A percentile compares a stretch with the other conserved stretches of the same genome.
These are phyloP conservation scores for Lycium ferocissimum DNA, from an alignment of 257 asterid genomes.

Conservation along the genomic window DNA sequence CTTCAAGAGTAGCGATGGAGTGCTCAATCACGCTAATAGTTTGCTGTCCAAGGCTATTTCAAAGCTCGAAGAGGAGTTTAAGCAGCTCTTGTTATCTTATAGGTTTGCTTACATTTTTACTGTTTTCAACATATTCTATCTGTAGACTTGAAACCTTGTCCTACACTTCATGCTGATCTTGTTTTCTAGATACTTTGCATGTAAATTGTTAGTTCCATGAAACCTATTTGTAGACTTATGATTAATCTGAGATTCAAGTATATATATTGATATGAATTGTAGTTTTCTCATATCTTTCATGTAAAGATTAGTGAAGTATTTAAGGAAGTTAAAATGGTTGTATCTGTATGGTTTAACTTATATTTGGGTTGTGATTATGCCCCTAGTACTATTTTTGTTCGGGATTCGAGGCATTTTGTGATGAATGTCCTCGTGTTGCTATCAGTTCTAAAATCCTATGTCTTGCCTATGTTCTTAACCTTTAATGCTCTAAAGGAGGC, in stretches of 20 bases:
- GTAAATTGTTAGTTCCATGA: slow-evolving; percentile 20
- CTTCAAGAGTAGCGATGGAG: slow-evolving; percentile 97
- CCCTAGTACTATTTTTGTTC: background rate
- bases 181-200: background rate
- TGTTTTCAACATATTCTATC: background rate
- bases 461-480: slow-evolving; percentile 11
- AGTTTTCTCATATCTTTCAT: background rate
- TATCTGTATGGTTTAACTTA: background rate
- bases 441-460: background rate
- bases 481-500: background rate
- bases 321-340: slow-evolving; percentile 22
- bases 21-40: slow-evolving; percentile 79
- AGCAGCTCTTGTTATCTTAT: slow-evolving; percentile 79
- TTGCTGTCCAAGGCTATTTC: slow-evolving; percentile 93
- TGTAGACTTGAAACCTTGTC: slow-evolving; percentile 18
- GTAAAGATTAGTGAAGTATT: slow-evolving; percentile 8
- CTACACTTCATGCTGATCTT: slow-evolving; percentile 8
- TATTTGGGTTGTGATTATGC: background rate
- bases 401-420: slow-evolving; percentile 1
- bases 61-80: slow-evolving; percentile 96
- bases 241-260: slow-evolving; percentile 11
- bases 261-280: background rate
- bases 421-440: background rate
- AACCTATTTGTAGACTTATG: slow-evolving; percentile 17
- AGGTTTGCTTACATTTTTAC: slow-evolving; percentile 52